Conservation (phyloP, 352 stramenopile species). For the Ophiocytium majus region DNA sequence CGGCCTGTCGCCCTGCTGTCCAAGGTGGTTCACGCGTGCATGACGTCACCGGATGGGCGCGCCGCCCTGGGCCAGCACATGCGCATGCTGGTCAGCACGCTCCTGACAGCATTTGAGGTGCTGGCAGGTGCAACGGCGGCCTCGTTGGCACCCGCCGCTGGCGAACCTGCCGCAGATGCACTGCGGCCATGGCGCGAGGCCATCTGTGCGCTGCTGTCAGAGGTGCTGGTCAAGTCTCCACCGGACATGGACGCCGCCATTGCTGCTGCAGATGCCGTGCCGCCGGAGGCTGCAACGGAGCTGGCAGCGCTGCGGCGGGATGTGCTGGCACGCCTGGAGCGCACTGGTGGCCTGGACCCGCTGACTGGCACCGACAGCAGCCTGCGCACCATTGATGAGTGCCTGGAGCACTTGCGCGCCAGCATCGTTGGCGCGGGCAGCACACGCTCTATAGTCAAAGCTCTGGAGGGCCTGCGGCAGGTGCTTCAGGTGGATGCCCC, state of each 20-base stretch:
- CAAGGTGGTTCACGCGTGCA: neutral
- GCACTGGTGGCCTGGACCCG: neutral
- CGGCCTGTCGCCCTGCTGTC: neutral
- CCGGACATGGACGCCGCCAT: neutral
- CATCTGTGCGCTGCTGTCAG: neutral
- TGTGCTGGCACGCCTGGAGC: neutral
- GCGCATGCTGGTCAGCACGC: neutral
- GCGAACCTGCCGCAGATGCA: neutral
- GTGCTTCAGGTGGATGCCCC: neutral
- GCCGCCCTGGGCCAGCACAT: neutral
- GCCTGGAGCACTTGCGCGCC: neutral
- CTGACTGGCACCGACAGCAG: neutral
- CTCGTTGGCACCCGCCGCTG: neutral
- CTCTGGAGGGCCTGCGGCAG: neutral
- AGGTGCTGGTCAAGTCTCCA: neutral
- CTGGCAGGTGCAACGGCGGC: too few relatives aligned
- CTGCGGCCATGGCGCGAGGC: neutral
- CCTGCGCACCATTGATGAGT: neutral
- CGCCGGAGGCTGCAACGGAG: neutral
- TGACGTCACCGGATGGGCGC: neutral
- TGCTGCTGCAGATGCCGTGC: neutral
- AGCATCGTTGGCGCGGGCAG: neutral
- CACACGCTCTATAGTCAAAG: slow-evolving; percentile 3
- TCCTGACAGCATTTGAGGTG: neutral
- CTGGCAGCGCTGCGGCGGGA: neutral